These are phyloP conservation scores for Lasiosphaeriaceae sp. DNA, from an alignment of 495 filamentous ascomycete species.

Conservation along the genomic window DNA sequence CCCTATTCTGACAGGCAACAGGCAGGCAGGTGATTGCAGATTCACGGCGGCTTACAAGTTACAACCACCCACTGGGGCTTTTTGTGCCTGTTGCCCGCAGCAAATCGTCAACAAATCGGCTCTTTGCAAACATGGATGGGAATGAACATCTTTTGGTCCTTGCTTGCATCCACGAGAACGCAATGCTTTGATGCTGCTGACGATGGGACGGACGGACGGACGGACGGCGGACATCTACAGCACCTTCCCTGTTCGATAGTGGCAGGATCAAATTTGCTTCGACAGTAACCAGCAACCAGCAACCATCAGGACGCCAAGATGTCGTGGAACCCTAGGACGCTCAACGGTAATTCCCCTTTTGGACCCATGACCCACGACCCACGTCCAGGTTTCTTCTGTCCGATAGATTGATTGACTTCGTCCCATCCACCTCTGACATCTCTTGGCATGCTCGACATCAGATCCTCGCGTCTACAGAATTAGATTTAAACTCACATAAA, in stretches of 20 bases:
- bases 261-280: neutral
- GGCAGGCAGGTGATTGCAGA: neutral
- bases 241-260: neutral
- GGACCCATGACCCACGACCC: no score
- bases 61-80: neutral
- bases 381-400: neutral
- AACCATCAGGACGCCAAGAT: neutral
- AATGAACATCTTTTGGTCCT: neutral
- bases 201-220: no score
- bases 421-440: neutral
- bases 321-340: neutral
- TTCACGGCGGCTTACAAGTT: neutral
- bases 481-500: neutral
- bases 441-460: no score
- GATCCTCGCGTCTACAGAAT: neutral
- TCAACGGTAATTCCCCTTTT: neutral
- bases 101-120: neutral
- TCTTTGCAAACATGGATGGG: neutral
- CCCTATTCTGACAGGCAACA: neutral
- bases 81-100: slow-evolving; percentile 1
- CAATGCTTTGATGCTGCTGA: no score
- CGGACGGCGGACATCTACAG: neutral
- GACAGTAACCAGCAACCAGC: no score
- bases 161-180: neutral
- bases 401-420: neutral